A percentile compares a stretch with the other conserved stretches of the same genome.
Conservation (phyloP, 192 early-diverging fungal genomes). For the Entomortierella parvispora region DNA sequence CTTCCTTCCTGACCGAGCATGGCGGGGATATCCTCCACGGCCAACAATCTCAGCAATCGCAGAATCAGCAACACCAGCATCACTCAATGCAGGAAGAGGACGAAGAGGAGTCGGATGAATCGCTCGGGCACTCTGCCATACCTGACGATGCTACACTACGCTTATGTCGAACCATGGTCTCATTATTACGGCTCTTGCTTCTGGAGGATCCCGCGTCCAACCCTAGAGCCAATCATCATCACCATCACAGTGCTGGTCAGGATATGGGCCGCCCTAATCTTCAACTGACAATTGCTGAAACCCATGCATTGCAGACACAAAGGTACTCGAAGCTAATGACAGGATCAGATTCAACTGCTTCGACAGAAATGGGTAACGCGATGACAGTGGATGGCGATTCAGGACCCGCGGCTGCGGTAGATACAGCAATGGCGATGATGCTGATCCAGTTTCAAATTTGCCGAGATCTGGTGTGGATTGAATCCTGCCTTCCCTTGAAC, state of each 20-base stretch:
- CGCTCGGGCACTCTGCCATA: background rate
- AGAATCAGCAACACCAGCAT: background rate
- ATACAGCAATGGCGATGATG: conserved; percentile 27
- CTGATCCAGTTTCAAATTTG: conserved; percentile 42
- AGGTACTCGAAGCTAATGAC: conserved; percentile 32
- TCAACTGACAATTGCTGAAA: conserved; percentile 28
- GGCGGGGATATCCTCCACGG: conserved; percentile 14
- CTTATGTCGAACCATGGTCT: conserved; percentile 30
- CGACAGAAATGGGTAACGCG: too few relatives aligned
- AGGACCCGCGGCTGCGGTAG: background rate
- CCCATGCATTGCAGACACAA: conserved; percentile 45
- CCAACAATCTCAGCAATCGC: background rate
- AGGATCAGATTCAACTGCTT: background rate
- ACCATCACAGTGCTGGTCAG: conserved; percentile 22
- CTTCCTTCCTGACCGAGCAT: background rate
- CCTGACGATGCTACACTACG: conserved; percentile 25
- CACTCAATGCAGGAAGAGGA: background rate
- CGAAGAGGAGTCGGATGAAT: background rate
- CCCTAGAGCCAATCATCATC: conserved; percentile 20
- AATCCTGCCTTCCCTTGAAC: conserved; percentile 48
- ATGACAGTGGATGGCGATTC: background rate
- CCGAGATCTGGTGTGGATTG: conserved; percentile 40
- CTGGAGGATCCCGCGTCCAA: conserved; percentile 28
- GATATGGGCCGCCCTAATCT: conserved; percentile 16
- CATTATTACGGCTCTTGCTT: conserved; percentile 22